Evolutionary conservation across 1,284 basidiomycete species (phyloP).

Genomic region (Puccinia coronata): DNA sequence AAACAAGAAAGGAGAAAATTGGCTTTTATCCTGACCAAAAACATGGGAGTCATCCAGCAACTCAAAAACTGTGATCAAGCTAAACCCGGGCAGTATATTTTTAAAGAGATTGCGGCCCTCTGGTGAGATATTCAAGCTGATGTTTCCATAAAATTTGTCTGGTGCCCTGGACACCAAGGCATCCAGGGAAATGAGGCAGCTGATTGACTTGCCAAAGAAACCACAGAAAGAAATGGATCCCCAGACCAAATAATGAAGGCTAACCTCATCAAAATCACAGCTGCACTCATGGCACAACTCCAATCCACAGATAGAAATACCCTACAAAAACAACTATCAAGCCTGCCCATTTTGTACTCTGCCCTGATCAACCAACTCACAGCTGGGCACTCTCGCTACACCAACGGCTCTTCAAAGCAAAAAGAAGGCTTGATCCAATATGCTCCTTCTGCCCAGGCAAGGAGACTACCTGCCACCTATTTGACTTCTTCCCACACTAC

Average conservation of each 20-base stretch:
- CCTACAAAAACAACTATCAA: not conserved
- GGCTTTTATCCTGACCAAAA: not conserved
- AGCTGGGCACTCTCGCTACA: not conserved
- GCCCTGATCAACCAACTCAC: not conserved
- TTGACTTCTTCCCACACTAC: not conserved
- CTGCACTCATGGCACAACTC: too few relatives aligned
- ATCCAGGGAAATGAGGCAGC: not conserved
- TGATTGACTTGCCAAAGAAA: not conserved
- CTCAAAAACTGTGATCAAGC: not conserved
- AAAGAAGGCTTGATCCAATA: not conserved
- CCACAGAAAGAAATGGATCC: not conserved
- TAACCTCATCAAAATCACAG: too few relatives aligned
- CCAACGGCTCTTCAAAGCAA: not conserved
- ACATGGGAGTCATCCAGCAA: not conserved
- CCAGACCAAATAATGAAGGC: not conserved
- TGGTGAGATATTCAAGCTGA: not conserved
- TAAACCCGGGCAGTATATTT: not conserved
- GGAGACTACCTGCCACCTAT: not conserved
- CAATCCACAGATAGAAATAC: too few relatives aligned
- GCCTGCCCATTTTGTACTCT: not conserved
- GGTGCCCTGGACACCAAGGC: constrained; percentile 5
- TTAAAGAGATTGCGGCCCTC: not conserved
- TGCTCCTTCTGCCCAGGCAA: not conserved
- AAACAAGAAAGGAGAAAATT: too few relatives aligned
- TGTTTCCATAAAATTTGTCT: not conserved